These are phyloP conservation scores for Candida tropicalis DNA, from an alignment of 1,139 yeast species.

Conservation along the genomic window DNA sequence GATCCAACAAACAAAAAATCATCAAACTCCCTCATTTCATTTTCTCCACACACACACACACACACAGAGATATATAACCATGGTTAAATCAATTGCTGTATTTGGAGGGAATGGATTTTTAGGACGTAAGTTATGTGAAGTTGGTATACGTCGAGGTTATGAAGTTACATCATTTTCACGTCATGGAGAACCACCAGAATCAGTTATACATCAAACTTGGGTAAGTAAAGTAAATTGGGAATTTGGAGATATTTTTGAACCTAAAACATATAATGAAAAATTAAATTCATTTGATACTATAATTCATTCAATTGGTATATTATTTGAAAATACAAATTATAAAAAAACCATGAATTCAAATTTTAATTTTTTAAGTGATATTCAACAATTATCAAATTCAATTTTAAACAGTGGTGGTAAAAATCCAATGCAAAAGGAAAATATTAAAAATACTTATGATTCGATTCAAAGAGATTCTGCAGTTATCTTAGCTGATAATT, in stretches of 20 bases:
- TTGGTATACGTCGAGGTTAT: slow-evolving; percentile 64
- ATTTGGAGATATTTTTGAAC: slow-evolving; percentile 67
- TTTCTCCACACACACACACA: too few species aligned
- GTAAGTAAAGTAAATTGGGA: slow-evolving; percentile 66
- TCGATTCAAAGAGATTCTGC: slow-evolving; percentile 75
- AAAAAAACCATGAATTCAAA: slow-evolving; percentile 56
- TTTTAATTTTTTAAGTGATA: slow-evolving; percentile 32
- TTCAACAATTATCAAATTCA: slow-evolving; percentile 29
- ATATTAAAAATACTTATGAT: slow-evolving; percentile 52
- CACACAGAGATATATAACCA: too few species aligned
- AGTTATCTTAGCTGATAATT: slow-evolving; percentile 59
- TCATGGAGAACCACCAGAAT: slow-evolving; percentile 58
- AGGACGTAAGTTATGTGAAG: slow-evolving; percentile 71
- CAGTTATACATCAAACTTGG: slow-evolving; percentile 39
- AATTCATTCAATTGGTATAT: slow-evolving; percentile 81
- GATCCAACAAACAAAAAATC: too few species aligned
- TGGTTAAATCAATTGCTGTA: slow-evolving; percentile 52
- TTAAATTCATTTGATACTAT: slow-evolving; percentile 60
- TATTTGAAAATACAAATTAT: slow-evolving; percentile 68
- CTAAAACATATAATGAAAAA: slow-evolving; percentile 52
- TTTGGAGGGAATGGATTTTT: slow-evolving; percentile 90
- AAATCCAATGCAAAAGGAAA: slow-evolving; percentile 55
- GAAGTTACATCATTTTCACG: slow-evolving; percentile 64
- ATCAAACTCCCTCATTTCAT: too few species aligned
- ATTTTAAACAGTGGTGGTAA: slow-evolving; percentile 39